These are phyloP conservation scores for Anthostomella pinea DNA, from an alignment of 2,329 filamentous ascomycete species.

Conservation along the genomic window DNA sequence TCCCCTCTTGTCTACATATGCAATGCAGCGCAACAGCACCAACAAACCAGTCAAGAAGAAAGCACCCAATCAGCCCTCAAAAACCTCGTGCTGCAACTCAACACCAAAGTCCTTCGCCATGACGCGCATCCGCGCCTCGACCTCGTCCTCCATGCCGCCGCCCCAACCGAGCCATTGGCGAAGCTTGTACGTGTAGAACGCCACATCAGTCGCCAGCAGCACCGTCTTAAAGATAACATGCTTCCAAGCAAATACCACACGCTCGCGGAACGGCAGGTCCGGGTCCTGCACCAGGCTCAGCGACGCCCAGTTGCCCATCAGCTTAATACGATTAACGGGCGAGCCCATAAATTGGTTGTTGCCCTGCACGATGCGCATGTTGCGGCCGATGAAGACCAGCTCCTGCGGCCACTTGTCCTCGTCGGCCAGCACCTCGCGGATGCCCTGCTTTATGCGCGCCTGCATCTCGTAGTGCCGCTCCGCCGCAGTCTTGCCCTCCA, in stretches of 20 bases:
- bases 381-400: conserved; percentile 87
- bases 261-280: conserved; percentile 59
- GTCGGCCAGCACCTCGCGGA: conserved; percentile 70
- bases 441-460: conserved; percentile 69
- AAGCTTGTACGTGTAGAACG: conserved; percentile 79
- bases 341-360: conserved; percentile 90
- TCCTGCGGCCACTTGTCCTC: conserved; percentile 88
- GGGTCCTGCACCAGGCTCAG: conserved; percentile 75
- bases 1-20: no score
- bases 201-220: conserved; percentile 71
- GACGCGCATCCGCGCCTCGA: conserved; percentile 81
- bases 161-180: conserved; percentile 74
- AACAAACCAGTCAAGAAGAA: no score
- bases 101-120: conserved; percentile 91
- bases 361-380: conserved; percentile 88
- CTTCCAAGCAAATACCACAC: conserved; percentile 66
- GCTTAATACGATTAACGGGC: conserved; percentile 89
- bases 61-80: conserved; percentile 84
- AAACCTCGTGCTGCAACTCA: conserved; percentile 83
- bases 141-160: conserved; percentile 88
- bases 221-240: conserved; percentile 83
- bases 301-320: conserved; percentile 87
- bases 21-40: no score
- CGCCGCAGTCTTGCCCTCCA: conserved; percentile 54
- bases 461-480: conserved; percentile 91